These are phyloP conservation scores for Alloteropsis semialata DNA, from an alignment of 176 grass and related monocot genomes.

Conservation along the genomic window DNA sequence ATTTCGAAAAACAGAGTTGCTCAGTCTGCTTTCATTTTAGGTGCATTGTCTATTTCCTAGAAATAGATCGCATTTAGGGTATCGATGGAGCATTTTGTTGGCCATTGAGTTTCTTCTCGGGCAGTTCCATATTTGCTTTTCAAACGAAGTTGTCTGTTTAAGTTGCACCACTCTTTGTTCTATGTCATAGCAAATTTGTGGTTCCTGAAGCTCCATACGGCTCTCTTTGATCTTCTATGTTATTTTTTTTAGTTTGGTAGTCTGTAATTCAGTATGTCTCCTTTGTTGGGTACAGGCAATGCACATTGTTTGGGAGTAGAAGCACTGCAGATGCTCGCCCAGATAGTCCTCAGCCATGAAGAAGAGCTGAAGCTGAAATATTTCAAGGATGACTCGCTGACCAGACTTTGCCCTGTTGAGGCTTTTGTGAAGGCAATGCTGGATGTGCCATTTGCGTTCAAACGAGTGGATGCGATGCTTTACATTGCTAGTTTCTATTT, in stretches of 20 bases:
- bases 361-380: constrained; percentile 80
- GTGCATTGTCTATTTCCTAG: neutral
- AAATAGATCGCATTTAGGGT: neutral
- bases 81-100: neutral
- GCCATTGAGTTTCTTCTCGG: neutral
- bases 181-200: neutral
- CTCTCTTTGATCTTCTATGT: neutral
- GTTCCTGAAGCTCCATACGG: neutral
- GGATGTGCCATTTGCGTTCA: constrained; percentile 78
- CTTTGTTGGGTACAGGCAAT: constrained; percentile 44
- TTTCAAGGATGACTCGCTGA: constrained; percentile 55
- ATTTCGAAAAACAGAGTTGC: neutral
- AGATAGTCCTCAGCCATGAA: constrained; percentile 65
- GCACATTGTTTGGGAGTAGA: constrained; percentile 60
- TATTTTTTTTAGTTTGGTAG: neutral
- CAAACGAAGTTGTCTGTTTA: neutral
- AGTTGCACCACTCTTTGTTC: neutral
- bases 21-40: neutral
- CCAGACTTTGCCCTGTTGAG: constrained; percentile 62
- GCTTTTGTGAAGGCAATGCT: constrained; percentile 65
- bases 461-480: constrained; percentile 81
- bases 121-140: neutral
- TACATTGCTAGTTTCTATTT: constrained; percentile 80
- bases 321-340: constrained; percentile 55
- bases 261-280: neutral